A percentile compares a stretch with the other conserved stretches of the same genome.
These are phyloP conservation scores for Mycosphaerella arachidis DNA, from an alignment of 2,329 filamentous ascomycete genomes.

Conservation along the genomic window DNA sequence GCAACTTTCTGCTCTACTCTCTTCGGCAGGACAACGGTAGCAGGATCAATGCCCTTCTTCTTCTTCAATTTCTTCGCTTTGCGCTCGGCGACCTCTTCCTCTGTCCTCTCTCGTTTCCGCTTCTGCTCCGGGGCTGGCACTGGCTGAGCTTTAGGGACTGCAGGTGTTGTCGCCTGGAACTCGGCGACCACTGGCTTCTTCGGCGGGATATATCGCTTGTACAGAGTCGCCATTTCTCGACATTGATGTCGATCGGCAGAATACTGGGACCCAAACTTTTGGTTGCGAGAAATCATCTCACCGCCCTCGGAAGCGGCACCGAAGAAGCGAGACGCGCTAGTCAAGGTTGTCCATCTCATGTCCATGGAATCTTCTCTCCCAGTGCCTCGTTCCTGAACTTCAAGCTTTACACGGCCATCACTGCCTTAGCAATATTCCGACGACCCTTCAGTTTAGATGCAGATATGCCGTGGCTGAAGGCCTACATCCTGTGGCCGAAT, in stretches of 20 bases:
- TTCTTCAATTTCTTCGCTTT: conserved; percentile 32
- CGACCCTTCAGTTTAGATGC: not conserved
- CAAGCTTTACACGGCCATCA: not conserved
- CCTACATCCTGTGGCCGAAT: conserved; percentile 1
- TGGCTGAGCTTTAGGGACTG: not conserved
- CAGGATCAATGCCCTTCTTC: conserved; percentile 26
- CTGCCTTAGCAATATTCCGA: not conserved
- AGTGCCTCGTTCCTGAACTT: not conserved
- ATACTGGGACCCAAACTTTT: not conserved
- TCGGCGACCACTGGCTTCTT: conserved; percentile 14
- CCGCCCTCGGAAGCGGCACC: not conserved
- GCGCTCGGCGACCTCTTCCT: conserved; percentile 28
- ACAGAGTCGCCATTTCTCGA: conserved; percentile 40
- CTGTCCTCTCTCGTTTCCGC: conserved; percentile 31
- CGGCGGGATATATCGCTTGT: conserved; percentile 45
- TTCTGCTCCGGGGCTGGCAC: conserved; percentile 20
- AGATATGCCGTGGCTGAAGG: conserved; percentile 8
- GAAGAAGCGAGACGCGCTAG: conserved; percentile 1
- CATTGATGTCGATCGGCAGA: not conserved
- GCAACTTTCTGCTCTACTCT: not conserved
- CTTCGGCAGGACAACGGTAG: conserved; percentile 3
- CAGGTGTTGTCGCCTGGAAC: not conserved
- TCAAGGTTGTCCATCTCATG: not conserved
- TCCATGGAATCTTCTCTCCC: not conserved
- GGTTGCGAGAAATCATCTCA: not conserved